Evolutionary conservation across 768 basidiomycete species (phyloP).

Genomic region (Suillus spraguei): DNA sequence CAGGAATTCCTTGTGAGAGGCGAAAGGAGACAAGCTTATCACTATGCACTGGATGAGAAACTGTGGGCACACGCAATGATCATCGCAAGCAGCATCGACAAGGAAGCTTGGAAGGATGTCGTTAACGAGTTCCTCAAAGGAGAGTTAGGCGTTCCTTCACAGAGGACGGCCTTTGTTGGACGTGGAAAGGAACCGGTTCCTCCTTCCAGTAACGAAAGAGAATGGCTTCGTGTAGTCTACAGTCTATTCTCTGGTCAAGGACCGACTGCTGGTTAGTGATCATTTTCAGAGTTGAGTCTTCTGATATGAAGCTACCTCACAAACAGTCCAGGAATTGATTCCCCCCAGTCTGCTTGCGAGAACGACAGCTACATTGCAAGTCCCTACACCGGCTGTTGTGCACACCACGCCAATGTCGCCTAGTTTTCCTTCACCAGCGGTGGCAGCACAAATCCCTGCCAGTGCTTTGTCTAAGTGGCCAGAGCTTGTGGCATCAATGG

Average conservation of each 20-base stretch:
- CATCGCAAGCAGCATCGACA: constrained; percentile 90
- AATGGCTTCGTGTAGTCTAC: constrained; percentile 80
- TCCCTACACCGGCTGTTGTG: constrained; percentile 34
- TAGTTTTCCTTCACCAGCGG: constrained; percentile 52
- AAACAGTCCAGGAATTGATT: constrained; percentile 72
- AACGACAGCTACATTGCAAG: constrained; percentile 40
- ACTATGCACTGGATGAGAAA: constrained; percentile 84
- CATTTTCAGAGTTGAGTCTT: neutral
- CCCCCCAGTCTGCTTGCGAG: constrained; percentile 57
- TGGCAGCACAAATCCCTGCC: constrained; percentile 50
- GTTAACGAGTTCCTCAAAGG: constrained; percentile 81
- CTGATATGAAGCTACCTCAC: constrained; percentile 13
- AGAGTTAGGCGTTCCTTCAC: constrained; percentile 58
- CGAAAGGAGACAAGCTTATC: constrained; percentile 83
- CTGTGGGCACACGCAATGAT: constrained; percentile 97
- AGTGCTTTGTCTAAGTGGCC: constrained; percentile 79
- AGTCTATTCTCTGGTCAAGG: constrained; percentile 86
- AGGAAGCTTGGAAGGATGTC: constrained; percentile 91
- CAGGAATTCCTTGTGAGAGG: constrained; percentile 81
- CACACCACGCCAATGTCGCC: constrained; percentile 64
- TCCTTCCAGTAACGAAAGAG: constrained; percentile 52
- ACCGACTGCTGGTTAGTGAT: constrained; percentile 62
- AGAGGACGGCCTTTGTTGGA: constrained; percentile 17
- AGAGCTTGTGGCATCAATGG: constrained; percentile 82
- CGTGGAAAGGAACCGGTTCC: constrained; percentile 24